Evolutionary conservation across 2,329 filamentous ascomycete genomes (phyloP).

Genomic region (Trichoderma semiorbis): DNA sequence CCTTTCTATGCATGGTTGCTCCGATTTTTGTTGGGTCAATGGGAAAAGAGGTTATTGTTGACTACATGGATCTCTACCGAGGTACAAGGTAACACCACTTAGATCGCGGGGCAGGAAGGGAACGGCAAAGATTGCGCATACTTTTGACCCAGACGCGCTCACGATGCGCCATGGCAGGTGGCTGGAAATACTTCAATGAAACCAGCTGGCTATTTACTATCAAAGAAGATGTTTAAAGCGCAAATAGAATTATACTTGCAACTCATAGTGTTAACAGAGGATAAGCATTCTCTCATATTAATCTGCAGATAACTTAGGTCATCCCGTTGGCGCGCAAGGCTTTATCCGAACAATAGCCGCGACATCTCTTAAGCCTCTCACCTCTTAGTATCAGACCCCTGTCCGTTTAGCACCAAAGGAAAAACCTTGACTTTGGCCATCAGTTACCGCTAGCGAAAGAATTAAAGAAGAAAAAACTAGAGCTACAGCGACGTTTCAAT

Average conservation of each 20-base stretch:
- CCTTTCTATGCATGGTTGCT: not conserved
- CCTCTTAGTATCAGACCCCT: not conserved
- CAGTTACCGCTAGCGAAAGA: not conserved
- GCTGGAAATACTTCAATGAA: not conserved
- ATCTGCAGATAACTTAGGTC: not conserved
- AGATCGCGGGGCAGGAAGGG: not conserved
- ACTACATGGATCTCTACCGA: not conserved
- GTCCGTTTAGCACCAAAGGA: not conserved
- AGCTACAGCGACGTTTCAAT: not conserved
- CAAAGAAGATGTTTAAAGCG: not conserved
- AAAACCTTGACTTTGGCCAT: not conserved
- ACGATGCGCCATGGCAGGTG: not conserved
- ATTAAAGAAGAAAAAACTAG: not conserved
- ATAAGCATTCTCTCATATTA: not conserved
- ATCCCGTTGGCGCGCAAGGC: not conserved
- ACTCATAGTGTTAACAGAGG: not conserved
- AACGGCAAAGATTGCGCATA: not conserved
- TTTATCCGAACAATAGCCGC: slow-evolving; percentile 17
- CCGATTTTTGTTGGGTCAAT: not conserved
- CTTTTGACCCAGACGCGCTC: not conserved
- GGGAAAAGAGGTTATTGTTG: not conserved
- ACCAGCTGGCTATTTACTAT: too few species aligned
- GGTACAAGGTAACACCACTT: not conserved
- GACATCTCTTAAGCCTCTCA: not conserved
- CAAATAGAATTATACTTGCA: not conserved